Conservation (phyloP, 1,284 basidiomycete genomes). For the Pterulicium gracile region DNA sequence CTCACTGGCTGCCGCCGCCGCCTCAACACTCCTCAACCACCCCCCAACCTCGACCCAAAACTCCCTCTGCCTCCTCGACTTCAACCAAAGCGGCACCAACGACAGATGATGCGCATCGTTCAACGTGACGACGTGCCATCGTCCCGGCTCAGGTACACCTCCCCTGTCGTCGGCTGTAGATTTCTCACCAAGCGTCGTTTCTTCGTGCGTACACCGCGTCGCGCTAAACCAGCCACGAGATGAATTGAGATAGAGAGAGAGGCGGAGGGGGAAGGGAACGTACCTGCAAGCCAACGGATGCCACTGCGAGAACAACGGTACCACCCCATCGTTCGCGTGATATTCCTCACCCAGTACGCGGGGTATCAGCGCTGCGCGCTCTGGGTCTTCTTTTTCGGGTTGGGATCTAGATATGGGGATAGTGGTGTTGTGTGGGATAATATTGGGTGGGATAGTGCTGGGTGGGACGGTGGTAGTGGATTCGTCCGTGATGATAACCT, state of each 20-base stretch:
- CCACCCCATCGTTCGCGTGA: constrained; percentile 36
- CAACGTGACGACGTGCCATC: constrained; percentile 31
- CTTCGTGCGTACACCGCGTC: constrained; percentile 13
- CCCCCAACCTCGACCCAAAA: constrained; percentile 29
- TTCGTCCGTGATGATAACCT: no score
- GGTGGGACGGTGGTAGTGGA: background rate
- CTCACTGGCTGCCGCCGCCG: background rate
- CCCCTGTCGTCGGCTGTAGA: constrained; percentile 4
- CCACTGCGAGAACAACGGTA: constrained; percentile 42
- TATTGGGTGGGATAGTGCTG: no score
- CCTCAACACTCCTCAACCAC: constrained; percentile 26
- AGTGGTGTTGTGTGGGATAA: no score
- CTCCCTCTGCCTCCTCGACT: constrained; percentile 21
- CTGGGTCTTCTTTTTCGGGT: background rate
- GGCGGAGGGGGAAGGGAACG: constrained; percentile 5
- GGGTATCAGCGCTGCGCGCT: constrained; percentile 1
- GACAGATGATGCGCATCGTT: constrained; percentile 28
- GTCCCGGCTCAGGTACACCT: constrained; percentile 20
- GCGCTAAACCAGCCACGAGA: constrained; percentile 6
- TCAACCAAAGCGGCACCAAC: constrained; percentile 29
- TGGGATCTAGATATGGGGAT: background rate
- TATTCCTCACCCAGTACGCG: constrained; percentile 16
- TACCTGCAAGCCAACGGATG: constrained; percentile 38
- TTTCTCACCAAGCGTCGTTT: background rate
- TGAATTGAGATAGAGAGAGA: constrained; percentile 4